Evolutionary conservation across 352 stramenopile genomes (phyloP).

Genomic region (Phytophthora megakarya): DNA sequence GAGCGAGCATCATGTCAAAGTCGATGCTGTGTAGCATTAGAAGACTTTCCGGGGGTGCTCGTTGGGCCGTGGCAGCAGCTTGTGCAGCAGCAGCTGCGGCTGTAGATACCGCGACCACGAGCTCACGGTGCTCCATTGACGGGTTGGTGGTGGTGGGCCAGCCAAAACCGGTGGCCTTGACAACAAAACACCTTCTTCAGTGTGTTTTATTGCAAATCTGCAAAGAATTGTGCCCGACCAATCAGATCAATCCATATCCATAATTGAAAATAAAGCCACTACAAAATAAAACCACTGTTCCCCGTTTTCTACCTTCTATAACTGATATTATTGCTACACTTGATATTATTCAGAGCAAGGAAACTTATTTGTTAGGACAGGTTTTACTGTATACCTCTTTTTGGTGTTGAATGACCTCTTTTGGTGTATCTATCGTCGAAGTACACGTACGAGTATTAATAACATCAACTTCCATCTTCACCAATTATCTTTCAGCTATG

Average conservation of each 20-base stretch:
- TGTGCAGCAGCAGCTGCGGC: neutral
- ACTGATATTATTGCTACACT: too few species aligned
- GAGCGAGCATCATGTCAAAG: slow-evolving; percentile 1
- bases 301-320: too few species aligned
- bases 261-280: slow-evolving; percentile 6
- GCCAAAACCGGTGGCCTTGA: neutral
- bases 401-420: too few species aligned
- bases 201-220: slow-evolving; percentile 1
- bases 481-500: too few species aligned
- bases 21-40: slow-evolving; percentile 5
- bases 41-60: neutral
- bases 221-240: neutral
- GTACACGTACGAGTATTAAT: too few species aligned
- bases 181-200: neutral
- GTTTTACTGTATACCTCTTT: too few species aligned
- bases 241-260: neutral
- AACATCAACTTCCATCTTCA: too few species aligned
- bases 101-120: neutral
- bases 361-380: too few species aligned
- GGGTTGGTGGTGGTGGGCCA: neutral
- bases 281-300: slow-evolving; percentile 5
- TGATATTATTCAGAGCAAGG: too few species aligned
- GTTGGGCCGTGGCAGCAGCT: neutral
- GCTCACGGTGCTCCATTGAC: neutral
- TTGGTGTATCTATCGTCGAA: too few species aligned